A percentile compares a stretch with the other conserved stretches of the same genome.
phyloP scores from a whole-genome alignment of 306 rosid species.

The Hippophae gyantsensis region DNA sequence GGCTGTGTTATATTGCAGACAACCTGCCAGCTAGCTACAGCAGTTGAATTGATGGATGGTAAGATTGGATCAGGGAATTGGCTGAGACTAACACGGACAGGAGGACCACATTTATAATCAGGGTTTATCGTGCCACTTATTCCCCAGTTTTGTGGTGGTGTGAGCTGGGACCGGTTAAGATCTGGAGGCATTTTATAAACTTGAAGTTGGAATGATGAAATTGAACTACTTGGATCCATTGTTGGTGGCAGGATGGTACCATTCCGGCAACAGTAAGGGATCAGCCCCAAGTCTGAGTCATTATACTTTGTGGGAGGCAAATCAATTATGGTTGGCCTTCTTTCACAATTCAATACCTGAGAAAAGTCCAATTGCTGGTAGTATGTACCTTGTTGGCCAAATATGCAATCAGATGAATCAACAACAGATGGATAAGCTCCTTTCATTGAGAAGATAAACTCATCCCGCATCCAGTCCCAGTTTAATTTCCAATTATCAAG shows the following conservation, averaged over 20 bases:
- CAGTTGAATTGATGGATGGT: constrained; percentile 45
- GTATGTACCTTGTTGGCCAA: constrained; percentile 52
- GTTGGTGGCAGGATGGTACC: constrained; percentile 79
- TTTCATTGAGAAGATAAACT: constrained; percentile 67
- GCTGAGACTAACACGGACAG: constrained; percentile 67
- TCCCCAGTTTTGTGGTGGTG: constrained; percentile 78
- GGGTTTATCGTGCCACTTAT: constrained; percentile 77
- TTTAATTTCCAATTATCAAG: constrained; percentile 87
- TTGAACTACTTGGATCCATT: constrained; percentile 73
- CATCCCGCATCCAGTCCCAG: constrained; percentile 93
- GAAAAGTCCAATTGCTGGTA: constrained; percentile 52
- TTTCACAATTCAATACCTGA: constrained; percentile 63
- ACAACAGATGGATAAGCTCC: constrained; percentile 88
- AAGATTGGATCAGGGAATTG: constrained; percentile 58
- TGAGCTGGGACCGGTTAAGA: constrained; percentile 58
- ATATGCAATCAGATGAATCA: constrained; percentile 71
- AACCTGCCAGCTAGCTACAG: constrained; percentile 93
- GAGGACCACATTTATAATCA: constrained; percentile 72
- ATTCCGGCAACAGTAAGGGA: constrained; percentile 86
- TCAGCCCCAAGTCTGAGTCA: constrained; percentile 49
- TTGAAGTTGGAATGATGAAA: constrained; percentile 74
- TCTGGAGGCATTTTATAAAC: constrained; percentile 86
- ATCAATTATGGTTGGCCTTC: constrained; percentile 72
- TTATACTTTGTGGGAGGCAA: constrained; percentile 76
- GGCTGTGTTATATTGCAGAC: constrained; percentile 78